A percentile compares a stretch with the other conserved stretches of the same genome.
Conservation (phyloP, 805 yeast genomes). For the Kodamaea kaohsiungensis region DNA sequence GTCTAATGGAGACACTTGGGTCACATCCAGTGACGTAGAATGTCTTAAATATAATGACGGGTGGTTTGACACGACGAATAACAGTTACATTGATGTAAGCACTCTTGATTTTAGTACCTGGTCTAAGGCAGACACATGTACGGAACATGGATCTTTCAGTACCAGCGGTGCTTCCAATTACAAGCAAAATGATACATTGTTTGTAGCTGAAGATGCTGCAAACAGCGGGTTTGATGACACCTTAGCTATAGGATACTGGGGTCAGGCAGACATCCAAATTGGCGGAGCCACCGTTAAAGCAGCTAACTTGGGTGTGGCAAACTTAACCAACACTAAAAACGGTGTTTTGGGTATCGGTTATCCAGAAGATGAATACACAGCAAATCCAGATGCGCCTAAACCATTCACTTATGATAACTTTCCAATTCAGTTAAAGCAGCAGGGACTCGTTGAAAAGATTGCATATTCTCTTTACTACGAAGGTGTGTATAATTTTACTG, state of each 20-base stretch:
- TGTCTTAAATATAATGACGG: conserved; percentile 16
- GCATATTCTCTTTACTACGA: conserved; percentile 41
- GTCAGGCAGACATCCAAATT: conserved; percentile 56
- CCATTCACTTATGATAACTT: conserved; percentile 45
- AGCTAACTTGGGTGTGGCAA: conserved; percentile 75
- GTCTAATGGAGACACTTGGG: conserved; percentile 72
- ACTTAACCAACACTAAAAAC: conserved; percentile 24
- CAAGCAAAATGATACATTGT: conserved; percentile 39
- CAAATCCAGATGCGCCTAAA: conserved; percentile 17
- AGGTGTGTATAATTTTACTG: conserved; percentile 22
- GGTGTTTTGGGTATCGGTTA: conserved; percentile 80
- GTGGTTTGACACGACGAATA: too few relatives aligned
- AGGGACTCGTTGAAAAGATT: conserved; percentile 33
- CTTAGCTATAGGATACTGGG: conserved; percentile 55
- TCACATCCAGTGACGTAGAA: conserved; percentile 26
- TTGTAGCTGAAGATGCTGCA: conserved; percentile 47
- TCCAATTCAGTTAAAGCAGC: conserved; percentile 32
- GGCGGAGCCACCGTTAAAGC: conserved; percentile 45
- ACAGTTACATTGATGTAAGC: conserved; percentile 5
- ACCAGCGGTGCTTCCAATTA: conserved; percentile 43
- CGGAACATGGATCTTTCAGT: too few relatives aligned
- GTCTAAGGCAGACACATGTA: conserved; percentile 37
- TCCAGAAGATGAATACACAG: conserved; percentile 50
- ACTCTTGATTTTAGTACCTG: conserved; percentile 2
- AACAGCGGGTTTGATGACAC: too few relatives aligned